Conservation (phyloP, 202 grass and related monocot genomes). For the Saccharum hybrid region DNA sequence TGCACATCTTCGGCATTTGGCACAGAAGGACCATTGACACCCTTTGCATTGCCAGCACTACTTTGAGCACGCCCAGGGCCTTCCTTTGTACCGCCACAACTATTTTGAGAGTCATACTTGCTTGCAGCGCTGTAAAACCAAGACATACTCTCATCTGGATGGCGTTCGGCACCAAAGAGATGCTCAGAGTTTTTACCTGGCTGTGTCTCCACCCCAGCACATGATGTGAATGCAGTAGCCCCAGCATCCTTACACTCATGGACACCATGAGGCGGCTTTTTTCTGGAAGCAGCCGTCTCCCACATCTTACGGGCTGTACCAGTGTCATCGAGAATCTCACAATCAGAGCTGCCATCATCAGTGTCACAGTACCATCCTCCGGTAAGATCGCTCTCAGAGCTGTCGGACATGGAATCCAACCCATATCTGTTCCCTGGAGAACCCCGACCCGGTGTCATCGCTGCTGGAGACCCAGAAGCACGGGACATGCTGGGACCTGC, state of each 20-base stretch:
- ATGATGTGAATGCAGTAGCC: slow-evolving; percentile 46
- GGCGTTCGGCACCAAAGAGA: background rate
- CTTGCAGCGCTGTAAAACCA: background rate
- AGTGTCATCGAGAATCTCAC: slow-evolving; percentile 73
- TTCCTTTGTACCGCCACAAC: slow-evolving; percentile 18
- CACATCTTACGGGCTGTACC: slow-evolving; percentile 66
- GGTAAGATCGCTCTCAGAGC: slow-evolving; percentile 46
- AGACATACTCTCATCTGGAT: slow-evolving; percentile 6
- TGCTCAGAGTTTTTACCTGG: slow-evolving; percentile 3
- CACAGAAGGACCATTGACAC: slow-evolving; percentile 1
- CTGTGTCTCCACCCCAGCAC: slow-evolving; percentile 41
- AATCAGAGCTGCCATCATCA: slow-evolving; percentile 60
- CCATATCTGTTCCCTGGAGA: slow-evolving; percentile 60
- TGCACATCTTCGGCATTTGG: background rate
- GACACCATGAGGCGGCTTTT: slow-evolving; percentile 3
- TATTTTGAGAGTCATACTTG: background rate
- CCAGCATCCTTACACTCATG: slow-evolving; percentile 22
- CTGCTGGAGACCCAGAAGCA: slow-evolving; percentile 2
- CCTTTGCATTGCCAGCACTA: slow-evolving; percentile 20
- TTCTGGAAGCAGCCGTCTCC: slow-evolving; percentile 81
- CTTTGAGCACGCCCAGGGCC: background rate
- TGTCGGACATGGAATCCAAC: slow-evolving; percentile 52
- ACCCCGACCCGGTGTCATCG: slow-evolving; percentile 25
- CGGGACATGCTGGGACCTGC: slow-evolving; percentile 39
- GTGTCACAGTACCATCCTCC: slow-evolving; percentile 34